These are phyloP conservation scores for Cutaneotrichosporon curvatum DNA, from an alignment of 1,284 basidiomycete genomes.

Conservation along the genomic window DNA sequence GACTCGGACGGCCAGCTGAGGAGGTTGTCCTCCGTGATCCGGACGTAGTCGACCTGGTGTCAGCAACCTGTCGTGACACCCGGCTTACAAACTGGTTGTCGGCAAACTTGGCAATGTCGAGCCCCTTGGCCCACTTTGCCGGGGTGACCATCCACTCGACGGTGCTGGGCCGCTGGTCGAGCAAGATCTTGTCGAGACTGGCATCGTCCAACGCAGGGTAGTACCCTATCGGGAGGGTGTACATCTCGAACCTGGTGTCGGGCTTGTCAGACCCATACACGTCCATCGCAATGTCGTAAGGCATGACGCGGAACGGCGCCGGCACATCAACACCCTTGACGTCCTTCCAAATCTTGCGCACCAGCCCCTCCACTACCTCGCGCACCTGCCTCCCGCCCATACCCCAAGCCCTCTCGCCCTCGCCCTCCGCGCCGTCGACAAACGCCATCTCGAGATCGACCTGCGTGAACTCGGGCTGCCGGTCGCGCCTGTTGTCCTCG, in stretches of 20 bases:
- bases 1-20: conserved; percentile 37
- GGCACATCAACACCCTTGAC: conserved; percentile 54
- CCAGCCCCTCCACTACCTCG: conserved; percentile 62
- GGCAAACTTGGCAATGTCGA: conserved; percentile 32
- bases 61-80: background rate
- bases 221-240: conserved; percentile 49
- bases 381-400: conserved; percentile 78
- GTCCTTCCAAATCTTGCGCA: conserved; percentile 65
- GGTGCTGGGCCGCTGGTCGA: conserved; percentile 39
- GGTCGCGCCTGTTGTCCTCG: conserved; percentile 86
- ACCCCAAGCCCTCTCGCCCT: conserved; percentile 54
- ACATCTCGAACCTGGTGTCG: conserved; percentile 76
- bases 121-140: conserved; percentile 24
- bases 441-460: conserved; percentile 95
- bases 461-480: conserved; percentile 95
- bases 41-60: conserved; percentile 35
- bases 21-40: conserved; percentile 37
- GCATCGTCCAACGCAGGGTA: conserved; percentile 42
- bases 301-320: conserved; percentile 67
- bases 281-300: conserved; percentile 76
- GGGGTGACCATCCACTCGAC: conserved; percentile 46
- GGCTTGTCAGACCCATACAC: conserved; percentile 95
- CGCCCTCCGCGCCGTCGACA: conserved; percentile 62
- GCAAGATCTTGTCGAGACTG: conserved; percentile 39
- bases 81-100: conserved; percentile 32